These are phyloP conservation scores for Sordariomycetes sp. DNA, from an alignment of 2,329 filamentous ascomycete genomes.

Conservation along the genomic window DNA sequence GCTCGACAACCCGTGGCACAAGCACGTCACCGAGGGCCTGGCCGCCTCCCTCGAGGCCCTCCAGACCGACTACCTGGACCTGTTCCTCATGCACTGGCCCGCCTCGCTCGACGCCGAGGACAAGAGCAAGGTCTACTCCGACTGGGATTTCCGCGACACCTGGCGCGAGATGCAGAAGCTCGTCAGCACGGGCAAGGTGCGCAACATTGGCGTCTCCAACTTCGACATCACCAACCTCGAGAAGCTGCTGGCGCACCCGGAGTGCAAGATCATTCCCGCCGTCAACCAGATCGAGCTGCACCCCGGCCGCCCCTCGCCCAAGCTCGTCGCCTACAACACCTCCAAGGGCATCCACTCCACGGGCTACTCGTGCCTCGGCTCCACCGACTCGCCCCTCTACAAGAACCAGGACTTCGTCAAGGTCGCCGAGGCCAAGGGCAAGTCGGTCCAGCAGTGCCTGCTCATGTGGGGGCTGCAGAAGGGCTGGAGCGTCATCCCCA, in stretches of 20 bases:
- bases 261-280: constrained; percentile 57
- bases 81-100: constrained; percentile 69
- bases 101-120: constrained; percentile 53
- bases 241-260: constrained; percentile 61
- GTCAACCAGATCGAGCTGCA: constrained; percentile 81
- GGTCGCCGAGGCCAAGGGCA: constrained; percentile 57
- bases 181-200: constrained; percentile 58
- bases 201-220: constrained; percentile 81
- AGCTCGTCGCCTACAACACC: constrained; percentile 64
- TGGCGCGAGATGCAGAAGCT: constrained; percentile 68
- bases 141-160: constrained; percentile 78
- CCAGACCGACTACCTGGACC: constrained; percentile 56
- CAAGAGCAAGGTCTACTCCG: constrained; percentile 57
- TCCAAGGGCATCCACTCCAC: constrained; percentile 68
- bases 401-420: constrained; percentile 54
- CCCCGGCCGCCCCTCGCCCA: constrained; percentile 72
- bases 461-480: constrained; percentile 74
- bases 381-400: constrained; percentile 60
- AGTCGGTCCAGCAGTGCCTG: constrained; percentile 66
- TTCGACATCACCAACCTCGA: constrained; percentile 75
- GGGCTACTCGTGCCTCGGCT: constrained; percentile 66
- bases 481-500: constrained; percentile 78
- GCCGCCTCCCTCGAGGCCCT: constrained; percentile 50
- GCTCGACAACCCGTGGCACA: constrained; percentile 73
- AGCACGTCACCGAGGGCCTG: constrained; percentile 55